Conservation (phyloP, 1,284 basidiomycete species). For the Fomitopsis schrenkii region DNA sequence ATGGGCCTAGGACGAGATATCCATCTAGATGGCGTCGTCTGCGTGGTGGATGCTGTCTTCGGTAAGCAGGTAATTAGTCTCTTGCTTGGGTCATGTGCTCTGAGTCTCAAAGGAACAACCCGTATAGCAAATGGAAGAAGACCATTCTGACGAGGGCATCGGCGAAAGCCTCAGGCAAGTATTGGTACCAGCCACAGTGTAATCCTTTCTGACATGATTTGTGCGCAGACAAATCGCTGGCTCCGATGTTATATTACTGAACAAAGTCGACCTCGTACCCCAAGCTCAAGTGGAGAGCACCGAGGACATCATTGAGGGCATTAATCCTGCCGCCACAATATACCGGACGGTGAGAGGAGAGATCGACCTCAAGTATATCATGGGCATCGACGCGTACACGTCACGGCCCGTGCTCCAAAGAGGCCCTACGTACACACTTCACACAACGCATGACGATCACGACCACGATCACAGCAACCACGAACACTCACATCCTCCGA, state of each 20-base stretch:
- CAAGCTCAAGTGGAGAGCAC: constrained; percentile 37
- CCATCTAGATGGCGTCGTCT: constrained; percentile 83
- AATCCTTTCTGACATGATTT: background rate
- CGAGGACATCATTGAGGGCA: constrained; percentile 55
- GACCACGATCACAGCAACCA: constrained; percentile 30
- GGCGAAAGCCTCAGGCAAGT: constrained; percentile 75
- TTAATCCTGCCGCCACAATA: constrained; percentile 78
- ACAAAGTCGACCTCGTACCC: constrained; percentile 79
- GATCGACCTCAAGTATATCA: constrained; percentile 69
- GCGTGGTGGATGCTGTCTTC: constrained; percentile 87
- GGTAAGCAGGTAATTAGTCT: constrained; percentile 58
- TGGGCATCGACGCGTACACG: constrained; percentile 77
- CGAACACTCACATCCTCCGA: constrained; percentile 26
- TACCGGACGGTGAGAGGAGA: constrained; percentile 65
- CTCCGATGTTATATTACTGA: constrained; percentile 85
- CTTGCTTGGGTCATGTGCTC: background rate
- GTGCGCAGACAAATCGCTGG: constrained; percentile 78
- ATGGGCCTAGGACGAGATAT: constrained; percentile 68
- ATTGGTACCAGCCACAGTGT: background rate
- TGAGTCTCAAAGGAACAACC: background rate
- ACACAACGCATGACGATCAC: constrained; percentile 31
- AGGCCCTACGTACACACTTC: background rate
- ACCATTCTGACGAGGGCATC: constrained; percentile 58
- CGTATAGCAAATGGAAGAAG: constrained; percentile 78
- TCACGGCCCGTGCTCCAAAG: constrained; percentile 23